These are phyloP conservation scores for Rubus idaeus DNA, from an alignment of 306 rosid genomes.

Conservation along the genomic window DNA sequence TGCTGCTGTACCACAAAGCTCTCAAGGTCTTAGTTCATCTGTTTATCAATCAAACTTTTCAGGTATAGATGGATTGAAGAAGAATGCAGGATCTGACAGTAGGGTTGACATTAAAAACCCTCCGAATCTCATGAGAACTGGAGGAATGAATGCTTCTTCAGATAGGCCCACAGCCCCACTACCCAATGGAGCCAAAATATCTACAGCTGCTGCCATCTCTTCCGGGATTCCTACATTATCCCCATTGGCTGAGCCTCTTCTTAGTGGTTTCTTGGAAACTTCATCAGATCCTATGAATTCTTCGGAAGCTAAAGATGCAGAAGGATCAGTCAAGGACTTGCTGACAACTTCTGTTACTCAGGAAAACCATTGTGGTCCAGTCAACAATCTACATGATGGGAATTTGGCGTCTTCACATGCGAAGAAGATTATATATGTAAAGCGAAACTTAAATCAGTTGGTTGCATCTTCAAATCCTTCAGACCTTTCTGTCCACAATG, in stretches of 20 bases:
- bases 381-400: constrained; percentile 36
- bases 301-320: constrained; percentile 35
- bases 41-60: constrained; percentile 37
- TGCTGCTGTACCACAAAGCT: constrained; percentile 46
- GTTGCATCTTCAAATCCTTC: constrained; percentile 69
- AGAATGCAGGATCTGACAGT: constrained; percentile 38
- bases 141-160: constrained; percentile 31
- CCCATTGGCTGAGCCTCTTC: constrained; percentile 38
- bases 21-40: constrained; percentile 35
- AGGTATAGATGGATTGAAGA: constrained; percentile 45
- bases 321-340: constrained; percentile 38
- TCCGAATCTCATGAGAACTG: constrained; percentile 32
- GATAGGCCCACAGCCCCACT: constrained; percentile 47
- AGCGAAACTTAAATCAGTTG: constrained; percentile 83
- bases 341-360: constrained; percentile 36
- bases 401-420: constrained; percentile 40
- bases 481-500: constrained; percentile 42
- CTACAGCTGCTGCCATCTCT: constrained; percentile 16
- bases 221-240: constrained; percentile 44
- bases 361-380: constrained; percentile 44
- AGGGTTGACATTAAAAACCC: constrained; percentile 41
- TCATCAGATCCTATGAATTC: constrained; percentile 39
- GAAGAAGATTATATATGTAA: constrained; percentile 64
- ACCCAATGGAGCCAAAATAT: constrained; percentile 31
- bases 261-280: constrained; percentile 43